phyloP scores from a whole-genome alignment of 768 basidiomycete species.

The Tubosaeta brunneosetosa region DNA sequence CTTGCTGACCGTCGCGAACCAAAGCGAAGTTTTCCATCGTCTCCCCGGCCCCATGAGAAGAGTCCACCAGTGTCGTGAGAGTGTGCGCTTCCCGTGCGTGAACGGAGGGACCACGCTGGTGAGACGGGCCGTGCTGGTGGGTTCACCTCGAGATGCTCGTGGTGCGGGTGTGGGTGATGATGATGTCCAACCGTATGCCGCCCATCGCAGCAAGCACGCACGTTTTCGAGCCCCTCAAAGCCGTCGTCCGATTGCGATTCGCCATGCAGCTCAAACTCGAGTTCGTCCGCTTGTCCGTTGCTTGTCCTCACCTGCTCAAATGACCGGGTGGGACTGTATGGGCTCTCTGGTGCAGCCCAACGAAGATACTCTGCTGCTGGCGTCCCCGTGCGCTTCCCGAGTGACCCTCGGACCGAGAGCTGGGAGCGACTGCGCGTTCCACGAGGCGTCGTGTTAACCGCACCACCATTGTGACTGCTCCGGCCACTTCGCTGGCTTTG shows the following conservation, averaged over 20 bases:
- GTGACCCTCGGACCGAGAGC: conserved; percentile 63
- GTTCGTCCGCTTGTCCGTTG: conserved; percentile 44
- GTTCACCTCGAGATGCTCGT: conserved; percentile 52
- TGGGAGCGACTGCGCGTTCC: conserved; percentile 78
- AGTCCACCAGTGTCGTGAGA: conserved; percentile 66
- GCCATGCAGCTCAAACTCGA: conserved; percentile 82
- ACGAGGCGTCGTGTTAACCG: conserved; percentile 72
- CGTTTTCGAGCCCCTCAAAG: conserved; percentile 93
- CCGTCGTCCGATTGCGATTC: conserved; percentile 69
- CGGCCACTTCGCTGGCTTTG: conserved; percentile 70
- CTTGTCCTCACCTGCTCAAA: conserved; percentile 48
- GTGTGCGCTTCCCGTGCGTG: conserved; percentile 66
- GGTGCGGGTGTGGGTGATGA: conserved; percentile 54
- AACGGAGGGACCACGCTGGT: conserved; percentile 84
- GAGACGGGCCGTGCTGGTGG: conserved; percentile 58
- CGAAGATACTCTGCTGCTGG: conserved; percentile 89
- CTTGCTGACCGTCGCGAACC: conserved; percentile 61
- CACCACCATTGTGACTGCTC: conserved; percentile 53
- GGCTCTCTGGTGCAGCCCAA: conserved; percentile 70
- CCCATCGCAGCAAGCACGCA: conserved; percentile 87
- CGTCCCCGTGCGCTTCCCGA: conserved; percentile 84
- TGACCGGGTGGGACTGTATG: conserved; percentile 70
- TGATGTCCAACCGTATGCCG: conserved; percentile 78
- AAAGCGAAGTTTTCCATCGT: conserved; percentile 67
- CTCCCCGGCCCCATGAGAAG: conserved; percentile 63